These are phyloP conservation scores for Tetracentron sinense DNA, from an alignment of 164 flowering plant genomes.

Conservation along the genomic window DNA sequence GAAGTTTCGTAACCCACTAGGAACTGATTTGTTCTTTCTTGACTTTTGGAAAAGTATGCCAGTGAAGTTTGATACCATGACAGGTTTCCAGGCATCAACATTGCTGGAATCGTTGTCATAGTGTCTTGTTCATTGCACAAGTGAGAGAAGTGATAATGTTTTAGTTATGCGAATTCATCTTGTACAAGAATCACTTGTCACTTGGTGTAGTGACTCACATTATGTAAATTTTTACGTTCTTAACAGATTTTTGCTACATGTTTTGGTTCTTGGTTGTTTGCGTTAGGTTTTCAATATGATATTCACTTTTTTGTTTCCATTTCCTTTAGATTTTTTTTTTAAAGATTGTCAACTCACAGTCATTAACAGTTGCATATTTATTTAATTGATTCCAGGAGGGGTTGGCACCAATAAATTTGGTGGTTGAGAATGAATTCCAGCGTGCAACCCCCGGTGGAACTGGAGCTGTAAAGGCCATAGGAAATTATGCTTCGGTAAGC, in stretches of 20 bases:
- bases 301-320: not conserved
- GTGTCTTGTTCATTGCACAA: too few species aligned
- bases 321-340: not conserved
- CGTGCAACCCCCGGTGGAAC: constrained; percentile 98
- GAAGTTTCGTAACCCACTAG: too few species aligned
- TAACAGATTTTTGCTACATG: not conserved
- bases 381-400: constrained; percentile 57
- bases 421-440: constrained; percentile 76
- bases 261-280: not conserved
- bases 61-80: too few species aligned
- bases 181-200: too few species aligned
- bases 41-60: too few species aligned
- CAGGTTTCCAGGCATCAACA: too few species aligned
- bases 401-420: constrained; percentile 75
- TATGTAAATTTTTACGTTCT: too few species aligned
- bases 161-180: too few species aligned
- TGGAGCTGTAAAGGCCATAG: constrained; percentile 91
- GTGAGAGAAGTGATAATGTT: too few species aligned
- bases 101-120: too few species aligned
- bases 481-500: constrained; percentile 95
- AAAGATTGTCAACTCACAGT: not conserved
- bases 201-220: too few species aligned
- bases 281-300: not conserved
- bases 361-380: not conserved
- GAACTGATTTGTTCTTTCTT: too few species aligned